Evolutionary conservation across 2,329 filamentous ascomycete genomes (phyloP).

Genomic region (Fusarium cicatricum): DNA sequence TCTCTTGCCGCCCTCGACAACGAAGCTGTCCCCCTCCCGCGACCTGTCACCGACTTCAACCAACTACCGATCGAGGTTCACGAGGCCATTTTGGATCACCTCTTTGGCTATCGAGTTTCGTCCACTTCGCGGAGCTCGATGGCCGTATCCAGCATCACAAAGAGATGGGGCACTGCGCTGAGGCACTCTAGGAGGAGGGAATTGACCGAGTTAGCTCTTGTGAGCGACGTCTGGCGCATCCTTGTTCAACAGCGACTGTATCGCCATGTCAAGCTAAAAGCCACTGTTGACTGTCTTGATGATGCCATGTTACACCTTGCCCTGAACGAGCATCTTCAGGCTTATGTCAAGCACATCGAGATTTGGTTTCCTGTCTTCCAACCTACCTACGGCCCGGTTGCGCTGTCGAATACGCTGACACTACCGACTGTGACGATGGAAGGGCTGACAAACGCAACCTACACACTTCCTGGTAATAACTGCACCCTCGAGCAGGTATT

Average conservation of each 20-base stretch:
- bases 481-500: constrained; percentile 76
- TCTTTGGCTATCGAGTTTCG: constrained; percentile 74
- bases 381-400: constrained; percentile 57
- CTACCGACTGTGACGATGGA: constrained; percentile 63
- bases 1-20: constrained; percentile 28
- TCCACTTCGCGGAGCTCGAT: constrained; percentile 65
- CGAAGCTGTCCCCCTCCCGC: constrained; percentile 26
- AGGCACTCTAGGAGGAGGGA: constrained; percentile 73
- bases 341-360: constrained; percentile 76
- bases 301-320: constrained; percentile 69
- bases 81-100: constrained; percentile 74
- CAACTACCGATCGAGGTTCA: constrained; percentile 75
- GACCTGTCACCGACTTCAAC: constrained; percentile 50
- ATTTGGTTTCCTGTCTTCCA: constrained; percentile 81
- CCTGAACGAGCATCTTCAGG: constrained; percentile 64
- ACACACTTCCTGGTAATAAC: constrained; percentile 69
- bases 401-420: constrained; percentile 53
- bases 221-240: constrained; percentile 69
- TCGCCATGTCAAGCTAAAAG: constrained; percentile 79
- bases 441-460: constrained; percentile 64
- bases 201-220: constrained; percentile 71
- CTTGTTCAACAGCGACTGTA: constrained; percentile 77
- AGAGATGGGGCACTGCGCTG: constrained; percentile 70
- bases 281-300: constrained; percentile 68
- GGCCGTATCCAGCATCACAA: constrained; percentile 60